Percentiles rank a stretch among this genome's conserved stretches.
Evolutionary conservation across 805 yeast genomes (phyloP).

Genomic region (Myxozyma melibiosi): DNA sequence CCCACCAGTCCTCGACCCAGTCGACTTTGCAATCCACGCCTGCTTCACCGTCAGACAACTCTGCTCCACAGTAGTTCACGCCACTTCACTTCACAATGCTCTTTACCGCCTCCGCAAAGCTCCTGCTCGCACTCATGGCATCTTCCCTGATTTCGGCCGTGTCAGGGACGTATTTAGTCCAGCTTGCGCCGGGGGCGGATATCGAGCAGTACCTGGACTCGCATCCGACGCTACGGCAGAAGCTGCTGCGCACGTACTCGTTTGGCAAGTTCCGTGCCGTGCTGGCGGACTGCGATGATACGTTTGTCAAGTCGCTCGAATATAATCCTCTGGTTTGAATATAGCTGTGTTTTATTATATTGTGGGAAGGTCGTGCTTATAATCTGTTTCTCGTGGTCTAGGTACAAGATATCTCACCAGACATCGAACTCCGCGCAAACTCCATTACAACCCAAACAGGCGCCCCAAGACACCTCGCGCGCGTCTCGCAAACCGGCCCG

Average conservation of each 20-base stretch:
- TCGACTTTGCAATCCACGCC: no score
- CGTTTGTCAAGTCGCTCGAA: slow-evolving; percentile 52
- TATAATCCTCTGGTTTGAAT: slow-evolving; percentile 51
- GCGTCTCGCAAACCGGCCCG: slow-evolving; percentile 39
- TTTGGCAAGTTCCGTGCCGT: slow-evolving; percentile 75
- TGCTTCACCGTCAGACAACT: no score
- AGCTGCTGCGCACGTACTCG: slow-evolving; percentile 55
- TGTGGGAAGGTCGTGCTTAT: background rate
- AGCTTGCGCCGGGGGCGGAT: slow-evolving; percentile 34
- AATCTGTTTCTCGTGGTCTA: slow-evolving; percentile 2
- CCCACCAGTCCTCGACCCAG: no score
- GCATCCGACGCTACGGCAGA: slow-evolving; percentile 51
- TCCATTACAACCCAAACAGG: slow-evolving; percentile 48
- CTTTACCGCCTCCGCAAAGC: no score
- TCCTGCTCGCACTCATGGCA: background rate
- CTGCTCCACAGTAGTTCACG: no score
- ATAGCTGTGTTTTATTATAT: background rate
- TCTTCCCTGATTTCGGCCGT: slow-evolving; percentile 17
- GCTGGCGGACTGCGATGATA: slow-evolving; percentile 58
- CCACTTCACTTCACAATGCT: no score
- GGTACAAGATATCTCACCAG: slow-evolving; percentile 71
- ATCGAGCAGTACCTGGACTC: slow-evolving; percentile 37
- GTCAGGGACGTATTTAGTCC: slow-evolving; percentile 38
- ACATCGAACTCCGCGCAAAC: slow-evolving; percentile 57
- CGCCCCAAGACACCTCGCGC: slow-evolving; percentile 56